Conservation (phyloP, 352 stramenopile species). For the Pilasporangium apinafurcum region DNA sequence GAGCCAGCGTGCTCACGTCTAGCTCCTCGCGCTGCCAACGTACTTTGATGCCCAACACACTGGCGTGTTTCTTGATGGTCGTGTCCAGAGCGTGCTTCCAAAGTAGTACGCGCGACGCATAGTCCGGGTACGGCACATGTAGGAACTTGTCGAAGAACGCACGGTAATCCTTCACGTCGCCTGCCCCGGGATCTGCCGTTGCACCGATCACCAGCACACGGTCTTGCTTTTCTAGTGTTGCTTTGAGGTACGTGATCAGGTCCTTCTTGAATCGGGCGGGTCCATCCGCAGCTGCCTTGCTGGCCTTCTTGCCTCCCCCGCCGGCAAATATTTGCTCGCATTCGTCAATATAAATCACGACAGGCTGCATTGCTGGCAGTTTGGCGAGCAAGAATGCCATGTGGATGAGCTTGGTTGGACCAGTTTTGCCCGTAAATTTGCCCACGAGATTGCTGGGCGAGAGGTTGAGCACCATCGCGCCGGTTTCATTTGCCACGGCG, state of each 20-base stretch:
- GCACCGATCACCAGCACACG: slow-evolving; percentile 89
- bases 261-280: slow-evolving; percentile 91
- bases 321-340: slow-evolving; percentile 87
- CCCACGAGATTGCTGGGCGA: slow-evolving; percentile 88
- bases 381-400: slow-evolving; percentile 92
- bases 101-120: slow-evolving; percentile 83
- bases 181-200: slow-evolving; percentile 74
- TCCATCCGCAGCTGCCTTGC: slow-evolving; percentile 68
- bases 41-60: slow-evolving; percentile 15
- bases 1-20: slow-evolving; percentile 85
- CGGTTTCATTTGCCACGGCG: slow-evolving; percentile 88
- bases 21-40: slow-evolving; percentile 35
- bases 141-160: slow-evolving; percentile 92
- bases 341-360: slow-evolving; percentile 94
- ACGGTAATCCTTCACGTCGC: slow-evolving; percentile 84
- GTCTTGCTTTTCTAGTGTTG: slow-evolving; percentile 80
- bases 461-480: slow-evolving; percentile 93
- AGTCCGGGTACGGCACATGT: slow-evolving; percentile 90
- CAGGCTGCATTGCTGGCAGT: slow-evolving; percentile 72
- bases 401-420: slow-evolving; percentile 90
- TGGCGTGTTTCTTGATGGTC: slow-evolving; percentile 32
- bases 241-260: slow-evolving; percentile 90
- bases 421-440: slow-evolving; percentile 91
- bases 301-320: slow-evolving; percentile 69
- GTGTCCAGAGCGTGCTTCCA: slow-evolving; percentile 80